phyloP scores from a whole-genome alignment of 805 yeast species.

The Candida ortonii region DNA sequence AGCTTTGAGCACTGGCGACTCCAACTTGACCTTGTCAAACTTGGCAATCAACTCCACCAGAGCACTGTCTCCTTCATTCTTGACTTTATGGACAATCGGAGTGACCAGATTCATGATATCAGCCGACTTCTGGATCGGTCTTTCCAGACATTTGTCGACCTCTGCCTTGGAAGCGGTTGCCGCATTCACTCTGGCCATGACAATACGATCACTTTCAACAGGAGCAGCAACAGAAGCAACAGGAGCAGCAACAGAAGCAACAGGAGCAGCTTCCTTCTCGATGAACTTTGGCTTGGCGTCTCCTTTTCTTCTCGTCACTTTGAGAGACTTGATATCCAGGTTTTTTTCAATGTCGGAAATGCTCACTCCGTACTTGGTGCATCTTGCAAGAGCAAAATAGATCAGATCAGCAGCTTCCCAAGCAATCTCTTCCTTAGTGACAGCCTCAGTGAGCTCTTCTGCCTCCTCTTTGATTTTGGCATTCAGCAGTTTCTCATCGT shows the following conservation, averaged over 20 bases:
- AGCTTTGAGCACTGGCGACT: conserved; percentile 73
- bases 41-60: conserved; percentile 84
- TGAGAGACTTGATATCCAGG: conserved; percentile 76
- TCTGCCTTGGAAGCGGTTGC: conserved; percentile 39
- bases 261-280: conserved; percentile 24
- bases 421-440: conserved; percentile 60
- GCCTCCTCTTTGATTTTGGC: conserved; percentile 96
- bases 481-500: conserved; percentile 67
- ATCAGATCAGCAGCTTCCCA: conserved; percentile 97
- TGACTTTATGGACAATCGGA: conserved; percentile 83
- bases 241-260: conserved; percentile 5
- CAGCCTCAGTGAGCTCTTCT: conserved; percentile 90
- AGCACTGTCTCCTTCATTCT: conserved; percentile 78
- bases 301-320: conserved; percentile 90
- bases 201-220: conserved; percentile 39
- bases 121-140: conserved; percentile 95
- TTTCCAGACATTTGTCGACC: conserved; percentile 62
- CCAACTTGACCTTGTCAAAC: conserved; percentile 79
- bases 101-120: conserved; percentile 90
- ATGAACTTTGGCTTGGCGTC: conserved; percentile 87
- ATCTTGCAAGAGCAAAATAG: conserved; percentile 53
- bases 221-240: conserved; percentile 23
- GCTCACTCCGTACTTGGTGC: conserved; percentile 70
- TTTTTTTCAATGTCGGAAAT: conserved; percentile 80
- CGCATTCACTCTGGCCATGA: conserved; percentile 49